A percentile compares a stretch with the other conserved stretches of the same genome.
Evolutionary conservation across 805 yeast genomes (phyloP).

Genomic region (Lachancea kluyveri): DNA sequence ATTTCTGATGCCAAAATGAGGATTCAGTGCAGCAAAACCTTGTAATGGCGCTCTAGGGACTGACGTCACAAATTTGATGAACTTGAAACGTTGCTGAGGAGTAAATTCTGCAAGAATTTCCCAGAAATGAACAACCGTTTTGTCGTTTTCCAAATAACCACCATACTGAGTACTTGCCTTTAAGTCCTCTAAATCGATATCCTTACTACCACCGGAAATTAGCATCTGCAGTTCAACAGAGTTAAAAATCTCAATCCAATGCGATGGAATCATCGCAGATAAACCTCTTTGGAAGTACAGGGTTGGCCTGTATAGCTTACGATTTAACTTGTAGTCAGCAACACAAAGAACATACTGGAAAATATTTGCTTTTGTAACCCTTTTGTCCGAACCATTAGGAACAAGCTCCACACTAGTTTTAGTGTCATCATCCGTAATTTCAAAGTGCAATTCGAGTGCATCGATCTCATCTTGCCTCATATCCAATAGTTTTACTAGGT

Average conservation of each 20-base stretch:
- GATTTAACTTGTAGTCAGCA: slow-evolving; percentile 74
- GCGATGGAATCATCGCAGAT: slow-evolving; percentile 55
- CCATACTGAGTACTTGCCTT: slow-evolving; percentile 55
- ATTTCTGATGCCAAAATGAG: slow-evolving; percentile 74
- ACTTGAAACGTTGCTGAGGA: slow-evolving; percentile 52
- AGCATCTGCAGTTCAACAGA: slow-evolving; percentile 76
- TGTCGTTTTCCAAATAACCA: slow-evolving; percentile 49
- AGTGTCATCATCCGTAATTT: slow-evolving; percentile 45
- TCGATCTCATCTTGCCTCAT: slow-evolving; percentile 53
- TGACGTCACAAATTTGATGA: slow-evolving; percentile 86
- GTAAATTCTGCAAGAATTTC: slow-evolving; percentile 64
- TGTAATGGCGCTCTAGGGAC: slow-evolving; percentile 86
- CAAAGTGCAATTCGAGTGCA: slow-evolving; percentile 54
- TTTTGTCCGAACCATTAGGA: slow-evolving; percentile 48
- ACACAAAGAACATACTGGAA: slow-evolving; percentile 70
- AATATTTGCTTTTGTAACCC: slow-evolving; percentile 57
- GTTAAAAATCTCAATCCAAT: slow-evolving; percentile 82
- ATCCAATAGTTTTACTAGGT: slow-evolving; percentile 53
- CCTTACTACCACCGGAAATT: slow-evolving; percentile 72
- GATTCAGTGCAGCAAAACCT: slow-evolving; percentile 71
- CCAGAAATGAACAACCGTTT: slow-evolving; percentile 68
- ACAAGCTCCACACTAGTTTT: slow-evolving; percentile 49
- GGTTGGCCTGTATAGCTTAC: slow-evolving; percentile 49
- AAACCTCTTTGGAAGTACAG: slow-evolving; percentile 63
- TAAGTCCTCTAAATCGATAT: slow-evolving; percentile 68